Evolutionary conservation across 768 basidiomycete genomes (phyloP).

Genomic region (Lyophyllum shimeji): DNA sequence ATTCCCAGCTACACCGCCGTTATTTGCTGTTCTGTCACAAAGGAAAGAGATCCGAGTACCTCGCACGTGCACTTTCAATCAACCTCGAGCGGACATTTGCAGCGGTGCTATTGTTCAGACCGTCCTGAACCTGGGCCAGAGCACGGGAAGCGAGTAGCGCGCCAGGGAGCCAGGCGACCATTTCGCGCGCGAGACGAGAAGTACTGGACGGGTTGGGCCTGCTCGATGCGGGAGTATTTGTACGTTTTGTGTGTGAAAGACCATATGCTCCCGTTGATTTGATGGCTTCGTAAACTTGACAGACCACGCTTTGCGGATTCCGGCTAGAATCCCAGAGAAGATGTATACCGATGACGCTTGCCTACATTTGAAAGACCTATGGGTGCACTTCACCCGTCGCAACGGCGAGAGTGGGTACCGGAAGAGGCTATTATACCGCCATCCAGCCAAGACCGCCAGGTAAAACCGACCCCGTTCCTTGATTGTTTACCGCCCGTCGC

Average conservation of each 20-base stretch:
- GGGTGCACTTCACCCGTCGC: background rate
- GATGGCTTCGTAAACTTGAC: conserved; percentile 1
- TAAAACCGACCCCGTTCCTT: background rate
- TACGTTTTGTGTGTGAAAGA: background rate
- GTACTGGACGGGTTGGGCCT: background rate
- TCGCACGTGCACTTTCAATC: conserved; percentile 9
- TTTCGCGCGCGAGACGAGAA: conserved; percentile 1
- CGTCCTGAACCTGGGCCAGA: conserved; percentile 6
- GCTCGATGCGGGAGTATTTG: conserved; percentile 2
- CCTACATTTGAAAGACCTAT: background rate
- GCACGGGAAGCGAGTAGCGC: conserved; percentile 8
- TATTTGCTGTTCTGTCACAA: background rate
- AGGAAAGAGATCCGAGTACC: background rate
- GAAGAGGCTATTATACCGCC: background rate
- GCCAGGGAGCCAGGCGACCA: conserved; percentile 10
- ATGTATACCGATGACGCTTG: background rate
- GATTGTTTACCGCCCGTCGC: background rate
- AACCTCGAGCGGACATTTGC: conserved; percentile 14
- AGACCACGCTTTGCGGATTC: background rate
- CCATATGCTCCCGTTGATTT: background rate
- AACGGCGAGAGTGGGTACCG: background rate
- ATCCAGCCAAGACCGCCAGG: too few species aligned
- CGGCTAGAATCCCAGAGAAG: background rate
- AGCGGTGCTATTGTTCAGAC: conserved; percentile 15
- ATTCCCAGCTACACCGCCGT: conserved; percentile 49